These are phyloP conservation scores for Ajuga reptans DNA, from an alignment of 305 asterid species.

Conservation along the genomic window DNA sequence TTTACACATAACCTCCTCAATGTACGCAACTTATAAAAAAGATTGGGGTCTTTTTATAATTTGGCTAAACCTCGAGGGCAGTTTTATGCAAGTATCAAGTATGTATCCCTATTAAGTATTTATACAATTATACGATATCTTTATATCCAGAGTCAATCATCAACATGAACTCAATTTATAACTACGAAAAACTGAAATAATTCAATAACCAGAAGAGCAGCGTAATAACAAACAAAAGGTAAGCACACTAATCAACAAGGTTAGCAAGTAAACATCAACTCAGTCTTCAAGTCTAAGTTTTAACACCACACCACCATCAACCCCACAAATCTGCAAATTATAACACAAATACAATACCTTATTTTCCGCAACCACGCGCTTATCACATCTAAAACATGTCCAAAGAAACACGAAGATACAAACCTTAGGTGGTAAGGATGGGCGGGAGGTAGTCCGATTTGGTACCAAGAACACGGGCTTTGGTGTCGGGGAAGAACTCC, in stretches of 20 bases:
- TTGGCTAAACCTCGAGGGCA: no score
- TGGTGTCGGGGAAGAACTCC: constrained; percentile 84
- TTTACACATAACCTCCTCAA: no score
- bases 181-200: neutral
- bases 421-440: constrained; percentile 60
- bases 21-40: no score
- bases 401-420: neutral
- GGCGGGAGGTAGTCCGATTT: constrained; percentile 81
- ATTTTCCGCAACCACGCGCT: constrained; percentile 8
- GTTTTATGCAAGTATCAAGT: no score
- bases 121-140: no score
- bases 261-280: constrained; percentile 9
- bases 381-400: neutral
- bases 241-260: neutral
- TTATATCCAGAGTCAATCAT: no score
- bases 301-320: constrained; percentile 5
- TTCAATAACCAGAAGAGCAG: neutral
- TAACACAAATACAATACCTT: neutral
- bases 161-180: neutral
- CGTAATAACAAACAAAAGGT: neutral
- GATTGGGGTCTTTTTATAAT: no score
- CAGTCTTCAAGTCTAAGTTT: constrained; percentile 1
- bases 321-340: constrained; percentile 9
- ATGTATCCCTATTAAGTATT: no score
- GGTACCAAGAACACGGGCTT: constrained; percentile 65